A percentile compares a stretch with the other conserved stretches of the same genome.
Conservation (phyloP, 176 grass and related monocot genomes). For the bread wheat (Triticum aestivum) region IWGSC_CS_RefSeq_v2.1 NC_057810.1:157681767-157682266, state of each 20-base stretch:
- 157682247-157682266: no score
- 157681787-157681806: conserved; percentile 47
- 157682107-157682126: not conserved
- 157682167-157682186: not conserved
- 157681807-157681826: not conserved
- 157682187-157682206: not conserved
- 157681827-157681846: no score
- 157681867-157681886: not conserved
- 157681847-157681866: no score
- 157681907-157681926: not conserved
- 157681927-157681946: not conserved
- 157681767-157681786: conserved; percentile 88
- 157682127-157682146: not conserved
- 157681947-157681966: not conserved
- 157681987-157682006: conserved; percentile 71
- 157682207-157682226: not conserved
- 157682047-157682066: conserved; percentile 57
- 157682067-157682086: no score
- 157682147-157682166: not conserved
- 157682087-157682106: not conserved
- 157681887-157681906: no score
- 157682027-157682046: conserved; percentile 86
- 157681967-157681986: conserved; percentile 50
- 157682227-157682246: not conserved
- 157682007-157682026: conserved; percentile 78